These are phyloP conservation scores for Xylariaceae sp. DNA, from an alignment of 2,329 filamentous ascomycete genomes.

Conservation along the genomic window DNA sequence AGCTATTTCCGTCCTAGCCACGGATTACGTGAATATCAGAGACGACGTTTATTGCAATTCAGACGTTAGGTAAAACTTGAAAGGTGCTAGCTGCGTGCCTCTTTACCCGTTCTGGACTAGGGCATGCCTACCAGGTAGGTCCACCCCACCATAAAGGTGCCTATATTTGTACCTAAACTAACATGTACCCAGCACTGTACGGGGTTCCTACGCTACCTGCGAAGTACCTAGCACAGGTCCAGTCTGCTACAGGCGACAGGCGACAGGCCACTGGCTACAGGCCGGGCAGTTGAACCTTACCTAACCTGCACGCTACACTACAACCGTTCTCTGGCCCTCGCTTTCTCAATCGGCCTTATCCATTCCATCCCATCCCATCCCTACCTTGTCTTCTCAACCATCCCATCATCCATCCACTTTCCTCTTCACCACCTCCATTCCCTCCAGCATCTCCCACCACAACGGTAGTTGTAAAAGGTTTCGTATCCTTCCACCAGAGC, in stretches of 20 bases:
- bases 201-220: not conserved
- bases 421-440: slow-evolving; percentile 26
- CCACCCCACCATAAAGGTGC: not conserved
- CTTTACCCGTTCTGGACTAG: not conserved
- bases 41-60: too few relatives aligned
- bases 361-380: slow-evolving; percentile 22
- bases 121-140: not conserved
- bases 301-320: not conserved
- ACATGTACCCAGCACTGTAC: not conserved
- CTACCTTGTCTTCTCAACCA: slow-evolving; percentile 11
- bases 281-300: not conserved
- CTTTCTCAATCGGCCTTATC: slow-evolving; percentile 22
- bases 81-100: not conserved
- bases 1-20: too few relatives aligned
- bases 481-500: slow-evolving; percentile 20
- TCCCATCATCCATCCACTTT: slow-evolving; percentile 23
- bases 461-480: slow-evolving; percentile 26
- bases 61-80: too few relatives aligned
- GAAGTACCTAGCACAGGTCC: slow-evolving; percentile 1
- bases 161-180: not conserved
- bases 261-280: not conserved
- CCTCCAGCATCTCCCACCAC: slow-evolving; percentile 23
- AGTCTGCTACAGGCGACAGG: not conserved
- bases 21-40: too few relatives aligned
- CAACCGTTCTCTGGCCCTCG: slow-evolving; percentile 13